These are phyloP conservation scores for Phytopythium sindhum DNA, from an alignment of 352 stramenopile genomes.

Conservation along the genomic window DNA sequence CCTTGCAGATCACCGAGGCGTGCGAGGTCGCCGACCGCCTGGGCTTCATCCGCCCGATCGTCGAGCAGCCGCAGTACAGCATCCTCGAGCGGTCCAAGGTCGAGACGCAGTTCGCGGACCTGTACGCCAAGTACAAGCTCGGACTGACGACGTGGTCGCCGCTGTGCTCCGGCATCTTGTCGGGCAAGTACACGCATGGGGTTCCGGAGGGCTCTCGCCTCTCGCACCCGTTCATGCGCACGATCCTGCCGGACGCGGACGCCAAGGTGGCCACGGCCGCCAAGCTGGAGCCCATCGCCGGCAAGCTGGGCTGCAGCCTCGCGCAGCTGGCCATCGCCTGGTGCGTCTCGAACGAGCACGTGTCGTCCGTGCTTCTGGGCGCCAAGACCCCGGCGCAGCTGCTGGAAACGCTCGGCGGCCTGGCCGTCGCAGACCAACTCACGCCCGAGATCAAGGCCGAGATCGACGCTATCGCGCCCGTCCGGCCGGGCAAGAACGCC, in stretches of 20 bases:
- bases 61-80: slow-evolving; percentile 65
- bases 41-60: slow-evolving; percentile 26
- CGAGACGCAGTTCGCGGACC: slow-evolving; percentile 14
- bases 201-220: slow-evolving; percentile 24
- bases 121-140: slow-evolving; percentile 31
- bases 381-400: slow-evolving; percentile 43
- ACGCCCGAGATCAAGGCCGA: slow-evolving; percentile 40
- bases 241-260: background rate
- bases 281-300: slow-evolving; percentile 21
- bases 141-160: slow-evolving; percentile 23
- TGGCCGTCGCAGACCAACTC: slow-evolving; percentile 36
- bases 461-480: slow-evolving; percentile 31
- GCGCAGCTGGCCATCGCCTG: slow-evolving; percentile 50
- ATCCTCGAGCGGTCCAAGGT: slow-evolving; percentile 36
- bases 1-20: slow-evolving; percentile 47
- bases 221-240: slow-evolving; percentile 10
- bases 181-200: slow-evolving; percentile 55
- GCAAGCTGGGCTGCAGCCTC: slow-evolving; percentile 33
- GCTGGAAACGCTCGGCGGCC: slow-evolving; percentile 48
- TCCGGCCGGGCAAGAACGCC: background rate
- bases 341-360: slow-evolving; percentile 41
- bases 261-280: slow-evolving; percentile 19
- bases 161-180: slow-evolving; percentile 39
- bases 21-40: slow-evolving; percentile 36
- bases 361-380: slow-evolving; percentile 45